Evolutionary conservation across 371 early-diverging fungal genomes (phyloP).

Genomic region (Basidiobolus meristosporus): DNA sequence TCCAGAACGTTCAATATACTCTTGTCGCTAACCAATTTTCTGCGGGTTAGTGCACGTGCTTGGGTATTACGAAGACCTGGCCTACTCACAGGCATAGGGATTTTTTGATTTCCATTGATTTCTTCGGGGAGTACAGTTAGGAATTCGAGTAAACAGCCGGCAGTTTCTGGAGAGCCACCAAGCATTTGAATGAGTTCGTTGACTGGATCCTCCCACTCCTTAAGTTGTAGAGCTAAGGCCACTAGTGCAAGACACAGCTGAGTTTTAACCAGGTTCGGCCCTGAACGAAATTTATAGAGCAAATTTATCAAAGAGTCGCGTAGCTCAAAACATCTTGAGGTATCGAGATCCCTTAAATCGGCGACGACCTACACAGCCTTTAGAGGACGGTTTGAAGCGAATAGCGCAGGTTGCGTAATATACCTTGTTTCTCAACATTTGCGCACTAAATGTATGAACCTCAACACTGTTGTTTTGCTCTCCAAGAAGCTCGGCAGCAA

Average conservation of each 20-base stretch:
- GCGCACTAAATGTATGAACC: conserved; percentile 72
- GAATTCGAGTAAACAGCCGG: conserved; percentile 50
- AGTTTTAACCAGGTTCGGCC: conserved; percentile 41
- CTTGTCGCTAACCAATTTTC: conserved; percentile 48
- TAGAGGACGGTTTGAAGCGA: too few relatives aligned
- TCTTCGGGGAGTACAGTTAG: conserved; percentile 79
- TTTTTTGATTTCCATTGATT: conserved; percentile 37
- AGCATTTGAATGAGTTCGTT: conserved; percentile 36
- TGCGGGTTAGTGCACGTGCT: too few relatives aligned
- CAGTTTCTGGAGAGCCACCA: conserved; percentile 28
- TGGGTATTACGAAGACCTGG: too few relatives aligned
- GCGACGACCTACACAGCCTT: conserved; percentile 40
- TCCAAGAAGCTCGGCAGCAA: conserved; percentile 55
- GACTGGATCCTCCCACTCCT: conserved; percentile 65
- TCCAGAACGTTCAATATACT: conserved; percentile 28
- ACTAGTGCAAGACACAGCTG: conserved; percentile 78
- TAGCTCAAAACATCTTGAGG: conserved; percentile 31
- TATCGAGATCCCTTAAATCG: conserved; percentile 58
- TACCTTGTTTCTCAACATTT: conserved; percentile 83
- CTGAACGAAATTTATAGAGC: conserved; percentile 23
- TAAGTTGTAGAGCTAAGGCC: conserved; percentile 66
- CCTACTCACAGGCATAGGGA: conserved; percentile 35
- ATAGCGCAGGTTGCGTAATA: too few relatives aligned
- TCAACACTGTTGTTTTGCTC: conserved; percentile 27
- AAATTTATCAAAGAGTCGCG: conserved; percentile 59